phyloP scores from a whole-genome alignment of 257 asterid species.

The Solanum peruvianum region DNA sequence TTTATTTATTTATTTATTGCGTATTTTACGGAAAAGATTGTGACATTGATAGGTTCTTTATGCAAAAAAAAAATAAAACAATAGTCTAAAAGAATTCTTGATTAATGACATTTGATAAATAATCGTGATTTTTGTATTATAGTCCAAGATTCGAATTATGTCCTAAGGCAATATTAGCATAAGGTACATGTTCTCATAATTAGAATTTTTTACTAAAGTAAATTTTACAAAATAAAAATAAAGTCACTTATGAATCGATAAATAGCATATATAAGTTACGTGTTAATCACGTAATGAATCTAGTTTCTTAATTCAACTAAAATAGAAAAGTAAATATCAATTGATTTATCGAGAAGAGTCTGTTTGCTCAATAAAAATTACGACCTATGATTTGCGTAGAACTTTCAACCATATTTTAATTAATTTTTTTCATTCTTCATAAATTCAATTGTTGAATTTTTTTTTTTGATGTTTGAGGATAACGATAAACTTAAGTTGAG shows the following conservation, averaged over 20 bases:
- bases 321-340: neutral
- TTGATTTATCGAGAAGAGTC: fast-evolving
- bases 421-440: neutral
- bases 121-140: neutral
- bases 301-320: too few species aligned
- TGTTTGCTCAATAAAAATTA: neutral
- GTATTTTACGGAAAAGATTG: neutral
- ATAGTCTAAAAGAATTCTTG: neutral
- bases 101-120: neutral
- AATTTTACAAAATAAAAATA: neutral
- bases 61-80: neutral
- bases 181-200: neutral
- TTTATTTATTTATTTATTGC: neutral
- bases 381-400: neutral
- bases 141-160: neutral
- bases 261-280: neutral
- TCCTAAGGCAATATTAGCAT: neutral
- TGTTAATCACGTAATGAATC: neutral
- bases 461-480: neutral
- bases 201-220: neutral
- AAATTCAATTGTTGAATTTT: neutral
- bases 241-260: neutral
- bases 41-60: neutral
- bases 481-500: neutral
- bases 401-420: too few species aligned